These are phyloP conservation scores for Paratinospora sagittata DNA, from an alignment of 164 flowering plant species.

Conservation along the genomic window DNA sequence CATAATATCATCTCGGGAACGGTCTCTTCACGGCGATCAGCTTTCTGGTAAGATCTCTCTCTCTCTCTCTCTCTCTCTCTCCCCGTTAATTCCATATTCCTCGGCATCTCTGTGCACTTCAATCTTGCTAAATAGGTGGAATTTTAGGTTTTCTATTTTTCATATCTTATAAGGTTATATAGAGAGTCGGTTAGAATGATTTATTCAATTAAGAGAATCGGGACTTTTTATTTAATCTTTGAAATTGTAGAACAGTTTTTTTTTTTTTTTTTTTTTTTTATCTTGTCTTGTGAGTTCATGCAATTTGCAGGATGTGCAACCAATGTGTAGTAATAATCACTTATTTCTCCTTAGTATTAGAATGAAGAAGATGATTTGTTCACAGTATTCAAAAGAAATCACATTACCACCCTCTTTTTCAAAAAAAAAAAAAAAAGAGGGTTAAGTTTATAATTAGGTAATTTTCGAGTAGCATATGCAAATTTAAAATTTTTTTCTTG, in stretches of 20 bases:
- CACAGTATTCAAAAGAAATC: not conserved
- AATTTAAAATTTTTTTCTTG: too few relatives aligned
- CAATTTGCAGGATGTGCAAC: not conserved
- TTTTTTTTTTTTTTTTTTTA: not conserved
- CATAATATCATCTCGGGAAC: too few relatives aligned
- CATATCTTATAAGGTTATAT: not conserved
- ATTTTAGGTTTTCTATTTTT: not conserved
- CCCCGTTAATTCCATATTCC: not conserved
- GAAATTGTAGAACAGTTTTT: not conserved
- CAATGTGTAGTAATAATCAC: not conserved
- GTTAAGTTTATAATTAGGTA: not conserved
- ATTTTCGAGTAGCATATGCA: not conserved
- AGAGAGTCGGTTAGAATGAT: not conserved
- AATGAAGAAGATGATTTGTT: not conserved
- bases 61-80: not conserved
- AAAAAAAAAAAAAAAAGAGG: not conserved
- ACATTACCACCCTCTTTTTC: not conserved
- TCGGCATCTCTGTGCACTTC: not conserved
- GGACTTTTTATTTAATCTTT: not conserved
- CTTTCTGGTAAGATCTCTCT: not conserved
- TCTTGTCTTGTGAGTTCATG: not conserved
- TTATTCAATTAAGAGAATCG: not conserved
- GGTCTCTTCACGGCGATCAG: not conserved
- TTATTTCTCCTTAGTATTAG: not conserved
- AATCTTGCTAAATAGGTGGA: not conserved